These are phyloP conservation scores for Lupinus albus DNA, from an alignment of 306 rosid species.

Conservation along the genomic window DNA sequence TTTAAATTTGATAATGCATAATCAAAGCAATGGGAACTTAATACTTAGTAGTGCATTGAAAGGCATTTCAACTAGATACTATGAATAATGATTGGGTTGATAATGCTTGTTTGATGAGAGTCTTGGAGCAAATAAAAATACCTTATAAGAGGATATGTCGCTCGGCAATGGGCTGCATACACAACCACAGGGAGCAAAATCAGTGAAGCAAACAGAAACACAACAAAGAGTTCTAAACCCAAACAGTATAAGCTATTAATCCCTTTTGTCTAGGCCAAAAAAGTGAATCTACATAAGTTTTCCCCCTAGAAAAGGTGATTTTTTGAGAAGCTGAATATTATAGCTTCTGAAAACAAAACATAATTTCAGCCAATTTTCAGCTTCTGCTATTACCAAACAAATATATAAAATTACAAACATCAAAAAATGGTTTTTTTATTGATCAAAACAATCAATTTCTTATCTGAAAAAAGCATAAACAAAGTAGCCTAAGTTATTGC, in stretches of 20 bases:
- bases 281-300: too few relatives aligned
- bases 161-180: constrained; percentile 84
- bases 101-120: constrained; percentile 19
- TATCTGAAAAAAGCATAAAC: too few relatives aligned
- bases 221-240: constrained; percentile 13
- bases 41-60: neutral
- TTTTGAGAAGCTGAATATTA: too few relatives aligned
- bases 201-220: constrained; percentile 33
- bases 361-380: too few relatives aligned
- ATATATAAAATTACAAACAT: too few relatives aligned
- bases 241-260: too few relatives aligned
- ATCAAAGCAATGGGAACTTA: constrained; percentile 1
- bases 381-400: too few relatives aligned
- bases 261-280: too few relatives aligned
- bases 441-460: too few relatives aligned
- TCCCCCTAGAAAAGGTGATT: too few relatives aligned
- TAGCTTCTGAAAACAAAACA: too few relatives aligned
- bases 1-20: constrained; percentile 24
- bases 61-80: constrained; percentile 4
- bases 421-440: too few relatives aligned
- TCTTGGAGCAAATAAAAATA: constrained; percentile 51
- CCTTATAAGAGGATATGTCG: constrained; percentile 86
- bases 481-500: neutral
- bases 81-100: neutral
- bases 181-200: constrained; percentile 31